A percentile compares a stretch with the other conserved stretches of the same genome.
Evolutionary conservation across 129 eudicot species (phyloP).

Genomic region (Erigeron canadensis): DNA sequence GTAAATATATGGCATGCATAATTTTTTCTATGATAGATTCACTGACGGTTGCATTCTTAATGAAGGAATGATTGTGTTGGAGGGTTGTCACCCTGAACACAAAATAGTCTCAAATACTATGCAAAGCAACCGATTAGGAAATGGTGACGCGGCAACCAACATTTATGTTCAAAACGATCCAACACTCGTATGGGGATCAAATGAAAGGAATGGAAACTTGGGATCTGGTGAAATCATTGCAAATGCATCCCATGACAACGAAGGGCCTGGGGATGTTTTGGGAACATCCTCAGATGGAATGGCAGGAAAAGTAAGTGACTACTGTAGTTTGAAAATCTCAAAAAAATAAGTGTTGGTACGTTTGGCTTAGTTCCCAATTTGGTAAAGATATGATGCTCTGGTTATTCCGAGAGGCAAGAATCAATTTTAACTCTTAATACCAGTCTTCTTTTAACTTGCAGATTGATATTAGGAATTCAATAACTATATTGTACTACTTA

Average conservation of each 20-base stretch:
- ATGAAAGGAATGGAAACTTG: slow-evolving; percentile 15
- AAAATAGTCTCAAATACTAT: slow-evolving; percentile 15
- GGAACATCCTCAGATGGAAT: slow-evolving; percentile 11
- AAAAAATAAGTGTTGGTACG: neutral
- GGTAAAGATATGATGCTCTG: neutral
- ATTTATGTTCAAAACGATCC: neutral
- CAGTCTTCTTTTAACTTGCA: neutral
- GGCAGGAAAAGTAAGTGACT: slow-evolving; percentile 12
- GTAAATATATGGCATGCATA: neutral
- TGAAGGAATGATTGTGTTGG: slow-evolving; percentile 22
- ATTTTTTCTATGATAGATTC: neutral
- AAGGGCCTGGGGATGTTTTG: slow-evolving; percentile 4
- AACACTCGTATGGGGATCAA: neutral
- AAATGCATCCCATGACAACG: neutral
- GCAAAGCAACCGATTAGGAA: slow-evolving; percentile 11
- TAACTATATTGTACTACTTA: neutral
- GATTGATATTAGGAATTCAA: neutral
- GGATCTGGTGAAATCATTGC: slow-evolving; percentile 11
- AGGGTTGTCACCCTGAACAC: slow-evolving; percentile 12
- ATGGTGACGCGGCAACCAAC: slow-evolving; percentile 10
- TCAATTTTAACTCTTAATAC: neutral
- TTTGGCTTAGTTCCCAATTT: neutral
- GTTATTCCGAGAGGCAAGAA: neutral
- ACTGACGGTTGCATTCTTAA: slow-evolving; percentile 7
- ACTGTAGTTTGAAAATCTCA: neutral